These are phyloP conservation scores for Claviceps quebecensis DNA, from an alignment of 2,329 filamentous ascomycete genomes.

Conservation along the genomic window DNA sequence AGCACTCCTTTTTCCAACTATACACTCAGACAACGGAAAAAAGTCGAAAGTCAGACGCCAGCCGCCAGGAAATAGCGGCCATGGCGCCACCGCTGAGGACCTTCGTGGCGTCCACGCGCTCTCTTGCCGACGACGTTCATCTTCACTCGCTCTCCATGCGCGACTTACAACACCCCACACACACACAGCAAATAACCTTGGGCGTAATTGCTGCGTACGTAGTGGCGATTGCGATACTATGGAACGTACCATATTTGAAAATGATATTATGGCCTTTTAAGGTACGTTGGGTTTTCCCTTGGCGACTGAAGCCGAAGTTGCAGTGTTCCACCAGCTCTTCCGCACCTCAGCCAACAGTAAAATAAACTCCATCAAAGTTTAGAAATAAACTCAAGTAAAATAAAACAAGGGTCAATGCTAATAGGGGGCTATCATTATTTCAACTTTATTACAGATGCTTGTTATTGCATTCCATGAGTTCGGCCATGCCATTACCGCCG, in stretches of 20 bases:
- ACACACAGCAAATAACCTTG: slow-evolving; percentile 56
- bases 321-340: not conserved
- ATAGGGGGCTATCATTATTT: not conserved
- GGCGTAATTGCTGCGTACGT: slow-evolving; percentile 59
- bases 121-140: slow-evolving; percentile 6
- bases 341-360: not conserved
- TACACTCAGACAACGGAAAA: no score
- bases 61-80: not conserved
- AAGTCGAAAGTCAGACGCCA: no score
- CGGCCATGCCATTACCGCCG: slow-evolving; percentile 58
- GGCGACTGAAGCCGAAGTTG: not conserved
- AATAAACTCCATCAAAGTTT: no score
- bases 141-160: slow-evolving; percentile 28
- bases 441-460: slow-evolving; percentile 44
- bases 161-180: slow-evolving; percentile 42
- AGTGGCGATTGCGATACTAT: slow-evolving; percentile 60
- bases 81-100: slow-evolving; percentile 2
- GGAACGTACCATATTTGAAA: slow-evolving; percentile 66
- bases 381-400: no score
- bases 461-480: slow-evolving; percentile 76
- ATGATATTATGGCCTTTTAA: slow-evolving; percentile 73
- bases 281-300: slow-evolving; percentile 23
- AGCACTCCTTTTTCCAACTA: no score
- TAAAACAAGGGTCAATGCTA: not conserved
- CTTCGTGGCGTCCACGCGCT: not conserved